A percentile compares a stretch with the other conserved stretches of the same genome.
Evolutionary conservation across 768 basidiomycete species (phyloP).

Genomic region (Naganishia vishniacii): DNA sequence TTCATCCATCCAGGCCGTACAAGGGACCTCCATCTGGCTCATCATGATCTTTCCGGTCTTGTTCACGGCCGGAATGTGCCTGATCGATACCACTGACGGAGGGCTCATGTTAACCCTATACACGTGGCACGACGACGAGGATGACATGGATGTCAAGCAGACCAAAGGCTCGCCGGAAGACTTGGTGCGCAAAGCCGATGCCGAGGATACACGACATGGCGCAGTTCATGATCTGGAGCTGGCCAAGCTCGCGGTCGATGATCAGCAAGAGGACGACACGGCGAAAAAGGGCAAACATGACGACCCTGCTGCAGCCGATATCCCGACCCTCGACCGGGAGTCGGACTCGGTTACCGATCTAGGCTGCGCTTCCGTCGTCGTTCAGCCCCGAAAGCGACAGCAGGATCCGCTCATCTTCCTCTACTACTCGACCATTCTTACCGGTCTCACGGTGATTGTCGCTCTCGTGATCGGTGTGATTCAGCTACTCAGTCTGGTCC

Average conservation of each 20-base stretch:
- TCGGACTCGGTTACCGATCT: background rate
- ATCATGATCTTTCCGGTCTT: constrained; percentile 22
- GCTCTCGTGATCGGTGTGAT: constrained; percentile 23
- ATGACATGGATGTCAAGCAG: constrained; percentile 2
- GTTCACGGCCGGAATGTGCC: constrained; percentile 26
- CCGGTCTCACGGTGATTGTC: constrained; percentile 18
- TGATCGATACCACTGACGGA: constrained; percentile 23
- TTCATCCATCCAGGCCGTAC: constrained; percentile 20
- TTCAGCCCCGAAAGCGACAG: constrained; percentile 13
- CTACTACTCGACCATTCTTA: constrained; percentile 25
- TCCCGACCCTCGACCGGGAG: background rate
- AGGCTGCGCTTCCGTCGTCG: background rate
- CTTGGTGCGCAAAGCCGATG: no score
- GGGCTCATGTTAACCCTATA: constrained; percentile 21
- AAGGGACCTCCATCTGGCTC: constrained; percentile 28
- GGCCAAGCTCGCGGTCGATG: background rate
- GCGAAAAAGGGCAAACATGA: no score
- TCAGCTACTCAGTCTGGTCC: constrained; percentile 19
- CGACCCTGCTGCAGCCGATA: no score
- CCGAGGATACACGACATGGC: background rate
- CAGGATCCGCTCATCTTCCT: constrained; percentile 25
- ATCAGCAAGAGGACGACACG: background rate
- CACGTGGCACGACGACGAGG: constrained; percentile 22
- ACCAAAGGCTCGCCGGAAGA: background rate
- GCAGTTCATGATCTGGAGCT: constrained; percentile 1